These are phyloP conservation scores for Leccinum broughii DNA, from an alignment of 768 basidiomycete species.

Conservation along the genomic window DNA sequence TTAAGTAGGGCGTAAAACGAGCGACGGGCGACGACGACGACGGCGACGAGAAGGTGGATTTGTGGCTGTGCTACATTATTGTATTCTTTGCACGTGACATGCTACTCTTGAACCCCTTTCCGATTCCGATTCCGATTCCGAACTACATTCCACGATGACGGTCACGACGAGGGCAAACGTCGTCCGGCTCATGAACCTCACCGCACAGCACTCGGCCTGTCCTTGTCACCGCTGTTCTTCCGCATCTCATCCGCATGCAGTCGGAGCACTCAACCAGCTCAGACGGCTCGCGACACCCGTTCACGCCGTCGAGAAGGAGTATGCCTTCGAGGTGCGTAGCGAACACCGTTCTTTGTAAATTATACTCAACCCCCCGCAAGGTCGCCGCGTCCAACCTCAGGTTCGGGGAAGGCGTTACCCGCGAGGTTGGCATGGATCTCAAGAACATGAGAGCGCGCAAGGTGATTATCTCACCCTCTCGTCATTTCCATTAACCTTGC, in stretches of 20 bases:
- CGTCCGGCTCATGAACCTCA: conserved; percentile 66
- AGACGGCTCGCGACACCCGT: conserved; percentile 80
- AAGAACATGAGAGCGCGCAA: conserved; percentile 91
- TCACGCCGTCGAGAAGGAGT: conserved; percentile 73
- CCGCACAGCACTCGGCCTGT: conserved; percentile 70
- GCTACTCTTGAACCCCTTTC: background rate
- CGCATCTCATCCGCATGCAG: conserved; percentile 37
- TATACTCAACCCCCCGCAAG: conserved; percentile 35
- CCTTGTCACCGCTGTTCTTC: conserved; percentile 75
- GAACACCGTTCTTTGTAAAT: background rate
- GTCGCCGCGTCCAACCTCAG: conserved; percentile 85
- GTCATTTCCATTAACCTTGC: conserved; percentile 4
- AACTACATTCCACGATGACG: conserved; percentile 30
- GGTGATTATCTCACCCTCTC: conserved; percentile 39
- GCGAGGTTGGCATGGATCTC: conserved; percentile 91
- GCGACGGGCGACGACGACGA: conserved; percentile 4
- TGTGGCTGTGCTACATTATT: conserved; percentile 19
- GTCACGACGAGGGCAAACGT: conserved; percentile 60
- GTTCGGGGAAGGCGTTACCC: conserved; percentile 88
- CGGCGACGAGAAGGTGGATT: background rate
- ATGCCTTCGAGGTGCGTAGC: conserved; percentile 77
- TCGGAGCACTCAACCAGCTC: conserved; percentile 57
- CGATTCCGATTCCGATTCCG: background rate
- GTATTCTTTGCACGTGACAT: conserved; percentile 9
- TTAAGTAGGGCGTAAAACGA: background rate